A percentile compares a stretch with the other conserved stretches of the same genome.
Conservation (phyloP, 2,329 filamentous ascomycete genomes). For the Thelonectria olida region DNA sequence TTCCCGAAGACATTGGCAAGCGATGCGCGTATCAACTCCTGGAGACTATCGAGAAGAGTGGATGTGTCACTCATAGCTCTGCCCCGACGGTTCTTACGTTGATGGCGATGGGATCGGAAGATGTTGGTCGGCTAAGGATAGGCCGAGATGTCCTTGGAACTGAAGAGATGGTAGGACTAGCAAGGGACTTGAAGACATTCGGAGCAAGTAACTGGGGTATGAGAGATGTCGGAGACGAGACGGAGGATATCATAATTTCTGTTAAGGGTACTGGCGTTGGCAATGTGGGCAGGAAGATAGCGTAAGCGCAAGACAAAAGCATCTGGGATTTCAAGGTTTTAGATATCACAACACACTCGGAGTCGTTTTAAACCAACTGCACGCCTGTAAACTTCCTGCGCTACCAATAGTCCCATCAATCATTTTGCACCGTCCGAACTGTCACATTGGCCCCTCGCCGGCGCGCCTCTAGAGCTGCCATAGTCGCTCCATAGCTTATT, state of each 20-base stretch:
- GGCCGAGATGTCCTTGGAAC: slow-evolving; percentile 84
- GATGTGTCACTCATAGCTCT: slow-evolving; percentile 79
- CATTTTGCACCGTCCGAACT: slow-evolving; percentile 28
- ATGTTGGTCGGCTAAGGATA: slow-evolving; percentile 86
- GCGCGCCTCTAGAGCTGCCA: slow-evolving; percentile 60
- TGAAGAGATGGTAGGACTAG: slow-evolving; percentile 81
- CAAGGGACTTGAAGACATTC: slow-evolving; percentile 87
- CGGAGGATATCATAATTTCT: slow-evolving; percentile 82
- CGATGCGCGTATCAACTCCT: slow-evolving; percentile 89
- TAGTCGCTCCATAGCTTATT: slow-evolving; percentile 63
- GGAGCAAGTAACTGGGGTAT: slow-evolving; percentile 92
- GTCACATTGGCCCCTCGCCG: slow-evolving; percentile 44
- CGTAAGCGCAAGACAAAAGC: slow-evolving; percentile 50
- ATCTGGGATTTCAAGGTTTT: slow-evolving; percentile 27
- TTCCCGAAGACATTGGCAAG: slow-evolving; percentile 91
- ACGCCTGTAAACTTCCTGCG: slow-evolving; percentile 7
- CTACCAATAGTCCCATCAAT: slow-evolving; percentile 31
- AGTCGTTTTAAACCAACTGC: slow-evolving; percentile 8
- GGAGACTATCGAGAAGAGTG: slow-evolving; percentile 82
- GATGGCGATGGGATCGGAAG: slow-evolving; percentile 98
- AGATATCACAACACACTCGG: slow-evolving; percentile 13
- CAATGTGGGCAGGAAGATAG: slow-evolving; percentile 92
- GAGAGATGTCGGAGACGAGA: slow-evolving; percentile 74
- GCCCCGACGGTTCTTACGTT: slow-evolving; percentile 81
- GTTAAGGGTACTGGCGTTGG: slow-evolving; percentile 94